phyloP scores from a whole-genome alignment of 2,329 filamentous ascomycete genomes.

The Cordyceps cicadae region DNA sequence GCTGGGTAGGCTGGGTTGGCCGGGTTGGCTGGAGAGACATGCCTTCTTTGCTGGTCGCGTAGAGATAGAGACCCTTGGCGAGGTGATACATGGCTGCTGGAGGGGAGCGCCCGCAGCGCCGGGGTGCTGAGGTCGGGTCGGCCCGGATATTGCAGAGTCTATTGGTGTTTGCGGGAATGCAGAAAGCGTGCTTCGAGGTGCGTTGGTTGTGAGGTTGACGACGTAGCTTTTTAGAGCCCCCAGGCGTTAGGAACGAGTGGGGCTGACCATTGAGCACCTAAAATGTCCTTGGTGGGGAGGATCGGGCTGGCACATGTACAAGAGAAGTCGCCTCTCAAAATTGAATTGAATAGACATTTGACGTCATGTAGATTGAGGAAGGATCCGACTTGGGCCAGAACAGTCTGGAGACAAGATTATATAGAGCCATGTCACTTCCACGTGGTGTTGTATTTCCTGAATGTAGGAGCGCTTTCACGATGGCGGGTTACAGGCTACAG shows the following conservation, averaged over 20 bases:
- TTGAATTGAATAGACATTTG: too few species aligned
- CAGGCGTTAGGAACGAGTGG: too few species aligned
- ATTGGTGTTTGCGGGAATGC: not conserved
- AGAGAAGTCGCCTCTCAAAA: too few species aligned
- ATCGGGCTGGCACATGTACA: too few species aligned
- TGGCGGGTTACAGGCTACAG: not conserved
- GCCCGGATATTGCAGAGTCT: not conserved
- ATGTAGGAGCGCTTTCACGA: not conserved
- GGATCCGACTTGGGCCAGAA: too few species aligned
- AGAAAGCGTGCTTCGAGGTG: not conserved
- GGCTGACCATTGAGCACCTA: too few species aligned
- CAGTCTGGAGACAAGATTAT: not conserved
- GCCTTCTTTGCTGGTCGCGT: constrained; percentile 97
- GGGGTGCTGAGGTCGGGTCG: not conserved
- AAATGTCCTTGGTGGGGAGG: too few species aligned
- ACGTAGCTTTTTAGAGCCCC: too few species aligned
- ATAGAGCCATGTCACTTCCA: not conserved
- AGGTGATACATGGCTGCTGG: constrained; percentile 74
- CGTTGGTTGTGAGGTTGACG: not conserved
- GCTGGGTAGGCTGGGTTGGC: too few species aligned
- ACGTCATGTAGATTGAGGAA: too few species aligned
- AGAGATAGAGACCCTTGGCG: constrained; percentile 86
- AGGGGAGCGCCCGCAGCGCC: not conserved
- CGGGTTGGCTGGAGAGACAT: not conserved
- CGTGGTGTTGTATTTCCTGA: not conserved